Evolutionary conservation across 2,329 filamentous ascomycete species (phyloP), one percentile per base, ranked within the genome.

Genomic region (Atkinsonella hypoxylon): DNA sequence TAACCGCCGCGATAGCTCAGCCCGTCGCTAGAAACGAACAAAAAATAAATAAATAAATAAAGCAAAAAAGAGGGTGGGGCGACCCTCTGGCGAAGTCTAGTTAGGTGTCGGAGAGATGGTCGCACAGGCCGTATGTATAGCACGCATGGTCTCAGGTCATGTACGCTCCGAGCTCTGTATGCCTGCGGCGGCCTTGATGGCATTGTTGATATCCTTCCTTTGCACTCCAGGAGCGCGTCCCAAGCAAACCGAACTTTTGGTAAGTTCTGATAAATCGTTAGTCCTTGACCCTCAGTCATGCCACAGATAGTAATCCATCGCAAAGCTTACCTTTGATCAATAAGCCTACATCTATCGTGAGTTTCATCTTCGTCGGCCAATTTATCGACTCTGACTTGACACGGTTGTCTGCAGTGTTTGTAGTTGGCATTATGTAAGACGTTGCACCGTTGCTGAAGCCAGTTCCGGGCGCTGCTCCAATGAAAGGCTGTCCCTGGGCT

Each of bases 181-280:
- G 12, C 62, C 61, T 0, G 59, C 56, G 2, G 63, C 59, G 36
- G 60, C 32, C 54, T 60, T 62, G 40, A 68, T 56, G 9, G 67
- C 64, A 15, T 47, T 55, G 46, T 68, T 56, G 1, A 72, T 56
- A 42, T 72, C 68, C 39, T 60, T 65, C 1, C 66, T 66, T 7
- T 69, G 63, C 10, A 71, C 52, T 0, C 67, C 70, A 0, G 70
- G 69, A 2, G 62, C 62, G 5, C 67, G 60, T 9, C 69, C 70
- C 8, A 72, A 54, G 40, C 69, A 72, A 7, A 72, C 62, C 15
- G 67, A 63, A 13, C 52, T 60, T 2, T 52, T 50, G 0, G 62
- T 60, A 44, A 72, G 55, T 59, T 72, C 69, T 71, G 42, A 44
- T 12, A 7, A 10, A 22, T n/a, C 17, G 48, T 53, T 38, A 47